These are phyloP conservation scores for Mycothermus thermophilus DNA, from an alignment of 495 filamentous ascomycete genomes.

Conservation along the genomic window DNA sequence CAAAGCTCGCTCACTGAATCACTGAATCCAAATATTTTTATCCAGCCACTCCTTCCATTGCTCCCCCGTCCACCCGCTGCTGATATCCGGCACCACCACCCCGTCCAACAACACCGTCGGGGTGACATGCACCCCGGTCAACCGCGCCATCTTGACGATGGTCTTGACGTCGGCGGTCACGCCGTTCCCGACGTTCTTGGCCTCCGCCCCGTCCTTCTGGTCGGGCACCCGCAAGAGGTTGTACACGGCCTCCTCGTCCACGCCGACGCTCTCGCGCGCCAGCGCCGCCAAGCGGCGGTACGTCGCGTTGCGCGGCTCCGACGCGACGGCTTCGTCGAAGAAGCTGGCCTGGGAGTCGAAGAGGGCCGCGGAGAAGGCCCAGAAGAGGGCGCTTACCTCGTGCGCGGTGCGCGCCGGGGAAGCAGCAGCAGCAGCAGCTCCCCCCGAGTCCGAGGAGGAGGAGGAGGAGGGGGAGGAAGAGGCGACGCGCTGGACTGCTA, in stretches of 20 bases:
- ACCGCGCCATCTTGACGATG: slow-evolving; percentile 63
- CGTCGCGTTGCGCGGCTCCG: slow-evolving; percentile 73
- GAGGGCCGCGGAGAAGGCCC: slow-evolving; percentile 56
- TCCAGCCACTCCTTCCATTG: slow-evolving; percentile 80
- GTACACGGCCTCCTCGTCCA: slow-evolving; percentile 52
- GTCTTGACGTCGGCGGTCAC: slow-evolving; percentile 81
- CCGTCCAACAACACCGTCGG: slow-evolving; percentile 85
- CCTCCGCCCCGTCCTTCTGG: slow-evolving; percentile 47
- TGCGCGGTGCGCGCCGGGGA: too few species aligned
- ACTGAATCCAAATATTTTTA: slow-evolving; percentile 65
- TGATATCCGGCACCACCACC: slow-evolving; percentile 63
- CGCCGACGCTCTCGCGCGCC: slow-evolving; percentile 44
- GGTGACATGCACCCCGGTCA: slow-evolving; percentile 73
- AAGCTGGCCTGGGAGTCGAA: slow-evolving; percentile 57
- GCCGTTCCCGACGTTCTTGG: slow-evolving; percentile 60
- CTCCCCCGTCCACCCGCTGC: slow-evolving; percentile 57
- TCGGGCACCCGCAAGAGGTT: slow-evolving; percentile 49
- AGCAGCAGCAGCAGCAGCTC: too few species aligned
- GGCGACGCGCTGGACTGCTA: slow-evolving; percentile 55
- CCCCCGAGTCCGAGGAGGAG: too few species aligned
- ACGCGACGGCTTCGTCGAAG: slow-evolving; percentile 71
- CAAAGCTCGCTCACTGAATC: too few species aligned
- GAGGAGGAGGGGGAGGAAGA: slow-evolving; percentile 51
- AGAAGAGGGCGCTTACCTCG: slow-evolving; percentile 67
- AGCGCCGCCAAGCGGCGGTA: slow-evolving; percentile 63